A percentile compares a stretch with the other conserved stretches of the same genome.
phyloP scores from a whole-genome alignment of 2,329 filamentous ascomycete species.

The Arachnomyces sp. region DNA sequence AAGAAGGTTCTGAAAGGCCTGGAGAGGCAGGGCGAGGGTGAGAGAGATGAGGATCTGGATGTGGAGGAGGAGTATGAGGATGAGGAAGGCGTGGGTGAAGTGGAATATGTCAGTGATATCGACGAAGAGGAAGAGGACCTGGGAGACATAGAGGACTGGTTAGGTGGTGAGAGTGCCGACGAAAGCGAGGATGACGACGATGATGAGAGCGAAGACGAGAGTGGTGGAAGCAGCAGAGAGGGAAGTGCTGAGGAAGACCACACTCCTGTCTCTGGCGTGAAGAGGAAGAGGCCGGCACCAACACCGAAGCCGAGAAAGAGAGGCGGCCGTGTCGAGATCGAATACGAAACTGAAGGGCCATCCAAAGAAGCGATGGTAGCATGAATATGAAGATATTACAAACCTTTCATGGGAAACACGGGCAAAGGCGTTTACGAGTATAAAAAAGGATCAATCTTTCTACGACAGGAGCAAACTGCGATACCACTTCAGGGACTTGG shows the following conservation, averaged over 20 bases:
- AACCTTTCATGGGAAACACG: background rate
- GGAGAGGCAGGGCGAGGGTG: conserved; percentile 77
- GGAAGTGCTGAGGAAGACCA: conserved; percentile 47
- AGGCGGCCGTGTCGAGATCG: conserved; percentile 62
- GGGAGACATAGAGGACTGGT: conserved; percentile 95
- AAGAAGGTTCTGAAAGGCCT: conserved; percentile 90
- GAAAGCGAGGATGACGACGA: conserved; percentile 43
- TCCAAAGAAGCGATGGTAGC: conserved; percentile 43
- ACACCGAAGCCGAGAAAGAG: conserved; percentile 53
- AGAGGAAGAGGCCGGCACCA: conserved; percentile 50
- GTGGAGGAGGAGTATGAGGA: conserved; percentile 66
- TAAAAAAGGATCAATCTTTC: conserved; percentile 16
- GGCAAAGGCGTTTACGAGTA: no score
- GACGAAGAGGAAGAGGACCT: conserved; percentile 69
- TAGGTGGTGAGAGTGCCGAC: conserved; percentile 61
- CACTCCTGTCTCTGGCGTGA: conserved; percentile 38
- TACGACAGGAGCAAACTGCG: conserved; percentile 8
- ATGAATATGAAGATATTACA: conserved; percentile 15
- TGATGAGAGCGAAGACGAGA: conserved; percentile 50
- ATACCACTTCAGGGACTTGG: no score
- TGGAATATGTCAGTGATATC: conserved; percentile 90
- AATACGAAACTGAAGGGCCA: conserved; percentile 66
- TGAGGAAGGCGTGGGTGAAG: conserved; percentile 64
- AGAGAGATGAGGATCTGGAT: conserved; percentile 79
- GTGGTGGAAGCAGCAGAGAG: conserved; percentile 52